Percentiles rank a stretch among this genome's conserved stretches.
These are phyloP conservation scores for Trifolium repens DNA, from an alignment of 306 rosid species.

Conservation along the genomic window DNA sequence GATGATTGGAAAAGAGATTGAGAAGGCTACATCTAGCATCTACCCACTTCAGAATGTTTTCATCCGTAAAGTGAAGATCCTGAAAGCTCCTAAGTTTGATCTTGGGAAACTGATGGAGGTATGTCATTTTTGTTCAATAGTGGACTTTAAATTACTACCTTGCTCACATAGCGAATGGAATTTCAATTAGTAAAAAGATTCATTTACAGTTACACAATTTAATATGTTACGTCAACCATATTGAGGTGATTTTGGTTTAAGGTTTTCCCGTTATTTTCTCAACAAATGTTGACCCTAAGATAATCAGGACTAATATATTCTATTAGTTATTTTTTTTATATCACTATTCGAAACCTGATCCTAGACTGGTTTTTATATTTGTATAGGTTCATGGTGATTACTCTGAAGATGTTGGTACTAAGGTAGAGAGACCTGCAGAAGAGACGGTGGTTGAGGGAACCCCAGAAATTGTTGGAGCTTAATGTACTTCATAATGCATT, in stretches of 20 bases:
- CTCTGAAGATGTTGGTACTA: slow-evolving; percentile 79
- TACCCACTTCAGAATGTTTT: slow-evolving; percentile 88
- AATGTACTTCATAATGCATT: slow-evolving; percentile 13
- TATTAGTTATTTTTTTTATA: too few relatives aligned
- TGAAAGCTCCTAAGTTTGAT: slow-evolving; percentile 96
- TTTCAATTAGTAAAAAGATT: neutral
- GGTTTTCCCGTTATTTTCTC: too few relatives aligned
- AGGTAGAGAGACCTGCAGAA: slow-evolving; percentile 85
- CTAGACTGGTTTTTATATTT: neutral
- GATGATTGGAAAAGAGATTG: slow-evolving; percentile 88
- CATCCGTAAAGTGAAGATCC: slow-evolving; percentile 88
- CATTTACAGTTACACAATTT: too few relatives aligned
- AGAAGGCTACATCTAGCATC: slow-evolving; percentile 80
- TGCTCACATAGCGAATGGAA: neutral
- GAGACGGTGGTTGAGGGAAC: slow-evolving; percentile 62
- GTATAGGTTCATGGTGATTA: slow-evolving; percentile 84
- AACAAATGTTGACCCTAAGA: too few relatives aligned
- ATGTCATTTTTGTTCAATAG: neutral
- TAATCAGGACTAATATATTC: too few relatives aligned
- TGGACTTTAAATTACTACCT: neutral
- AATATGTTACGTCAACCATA: neutral
- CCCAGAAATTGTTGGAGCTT: slow-evolving; percentile 80
- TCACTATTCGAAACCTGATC: too few relatives aligned
- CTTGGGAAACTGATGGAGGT: slow-evolving; percentile 97
- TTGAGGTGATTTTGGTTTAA: too few relatives aligned